Evolutionary conservation across 352 stramenopile species (phyloP).

Genomic region (Plasmopara muralis): DNA sequence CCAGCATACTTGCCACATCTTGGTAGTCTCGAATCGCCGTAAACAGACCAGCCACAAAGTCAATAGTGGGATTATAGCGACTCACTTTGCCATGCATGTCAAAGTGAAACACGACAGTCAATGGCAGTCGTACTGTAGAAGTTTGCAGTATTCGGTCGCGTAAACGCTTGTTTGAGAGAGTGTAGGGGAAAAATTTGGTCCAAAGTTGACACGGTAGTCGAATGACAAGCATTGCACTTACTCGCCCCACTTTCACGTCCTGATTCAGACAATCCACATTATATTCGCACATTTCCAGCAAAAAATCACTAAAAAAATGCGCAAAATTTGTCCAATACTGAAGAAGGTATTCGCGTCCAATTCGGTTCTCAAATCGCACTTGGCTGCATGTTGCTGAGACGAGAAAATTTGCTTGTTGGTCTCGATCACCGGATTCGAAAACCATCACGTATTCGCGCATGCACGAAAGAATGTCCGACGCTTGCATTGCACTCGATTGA

Average conservation of each 20-base stretch:
- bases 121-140: constrained; percentile 9
- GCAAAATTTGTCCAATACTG: constrained; percentile 16
- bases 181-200: constrained; percentile 10
- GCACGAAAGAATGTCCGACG: constrained; percentile 1
- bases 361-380: constrained; percentile 11
- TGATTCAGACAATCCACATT: constrained; percentile 8
- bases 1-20: constrained; percentile 15
- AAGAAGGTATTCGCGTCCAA: constrained; percentile 14
- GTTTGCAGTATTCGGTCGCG: constrained; percentile 15
- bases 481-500: background rate
- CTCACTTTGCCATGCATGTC: constrained; percentile 22
- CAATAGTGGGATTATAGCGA: constrained; percentile 12
- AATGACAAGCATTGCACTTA: constrained; percentile 10
- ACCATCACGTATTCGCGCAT: constrained; percentile 17
- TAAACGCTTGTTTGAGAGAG: constrained; percentile 2
- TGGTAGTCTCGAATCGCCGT: constrained; percentile 11
- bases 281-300: constrained; percentile 7
- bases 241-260: constrained; percentile 2
- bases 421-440: constrained; percentile 11
- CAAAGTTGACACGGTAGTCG: constrained; percentile 10
- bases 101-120: constrained; percentile 20
- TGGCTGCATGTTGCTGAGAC: constrained; percentile 11
- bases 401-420: constrained; percentile 15
- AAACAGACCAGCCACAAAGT: constrained; percentile 20
- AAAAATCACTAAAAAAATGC: constrained; percentile 5